Conservation (phyloP, 495 filamentous ascomycete genomes). For the Hypoxylon subgilvum region DNA sequence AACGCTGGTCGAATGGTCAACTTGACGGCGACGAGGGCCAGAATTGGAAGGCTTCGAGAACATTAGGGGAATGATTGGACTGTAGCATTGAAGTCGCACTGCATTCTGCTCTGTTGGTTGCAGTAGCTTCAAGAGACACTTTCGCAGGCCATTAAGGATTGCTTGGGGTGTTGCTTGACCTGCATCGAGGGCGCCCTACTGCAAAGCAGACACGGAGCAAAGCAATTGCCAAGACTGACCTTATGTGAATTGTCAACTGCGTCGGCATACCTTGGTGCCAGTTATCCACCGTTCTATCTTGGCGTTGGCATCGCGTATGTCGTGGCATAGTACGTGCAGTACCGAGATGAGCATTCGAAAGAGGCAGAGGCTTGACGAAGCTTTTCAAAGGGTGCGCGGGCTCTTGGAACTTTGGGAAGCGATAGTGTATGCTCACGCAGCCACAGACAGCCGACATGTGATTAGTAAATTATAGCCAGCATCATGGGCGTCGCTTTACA, state of each 20-base stretch:
- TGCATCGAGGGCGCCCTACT: constrained; percentile 30
- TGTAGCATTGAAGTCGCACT: constrained; percentile 34
- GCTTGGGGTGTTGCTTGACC: constrained; percentile 29
- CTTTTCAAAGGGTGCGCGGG: constrained; percentile 19
- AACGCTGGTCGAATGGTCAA: constrained; percentile 29
- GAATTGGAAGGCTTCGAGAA: constrained; percentile 46
- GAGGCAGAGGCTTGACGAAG: constrained; percentile 26
- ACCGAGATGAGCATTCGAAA: constrained; percentile 25
- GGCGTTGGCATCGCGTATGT: constrained; percentile 27
- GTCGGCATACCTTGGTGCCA: constrained; percentile 38
- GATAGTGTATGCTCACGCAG: neutral
- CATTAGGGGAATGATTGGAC: constrained; percentile 33
- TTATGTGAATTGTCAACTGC: constrained; percentile 37
- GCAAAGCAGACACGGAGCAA: constrained; percentile 28
- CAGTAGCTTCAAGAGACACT: constrained; percentile 10
- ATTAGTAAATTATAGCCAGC: constrained; percentile 10
- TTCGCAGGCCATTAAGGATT: constrained; percentile 14
- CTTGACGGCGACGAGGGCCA: constrained; percentile 34
- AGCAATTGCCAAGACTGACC: constrained; percentile 28
- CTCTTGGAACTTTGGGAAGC: constrained; percentile 5
- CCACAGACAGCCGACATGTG: constrained; percentile 2
- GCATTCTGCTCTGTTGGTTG: constrained; percentile 29
- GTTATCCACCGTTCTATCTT: constrained; percentile 33
- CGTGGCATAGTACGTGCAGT: constrained; percentile 29
- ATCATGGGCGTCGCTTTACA: neutral